These are phyloP conservation scores for Paspalum notatum DNA, from an alignment of 176 grass and related monocot genomes.

Conservation along the genomic window DNA sequence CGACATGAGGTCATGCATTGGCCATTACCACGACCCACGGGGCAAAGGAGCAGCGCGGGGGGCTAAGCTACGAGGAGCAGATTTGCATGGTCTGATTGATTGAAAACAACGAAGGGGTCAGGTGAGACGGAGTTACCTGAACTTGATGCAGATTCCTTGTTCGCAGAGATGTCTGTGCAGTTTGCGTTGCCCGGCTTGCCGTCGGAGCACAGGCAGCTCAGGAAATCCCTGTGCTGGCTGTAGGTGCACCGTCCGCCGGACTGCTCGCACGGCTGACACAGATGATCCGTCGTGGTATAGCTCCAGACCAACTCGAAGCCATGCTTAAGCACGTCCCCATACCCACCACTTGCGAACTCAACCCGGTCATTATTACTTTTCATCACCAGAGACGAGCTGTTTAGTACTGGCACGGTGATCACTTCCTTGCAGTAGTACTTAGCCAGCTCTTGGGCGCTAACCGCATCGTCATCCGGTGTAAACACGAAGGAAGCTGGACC, in stretches of 20 bases:
- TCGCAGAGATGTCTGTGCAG: background rate
- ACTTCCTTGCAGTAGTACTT: rapidly evolving
- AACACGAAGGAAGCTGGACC: background rate
- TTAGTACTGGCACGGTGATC: background rate
- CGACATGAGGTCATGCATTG: too few relatives aligned
- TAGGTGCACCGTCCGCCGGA: slow-evolving; percentile 4
- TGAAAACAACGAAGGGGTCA: background rate
- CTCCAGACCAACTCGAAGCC: slow-evolving; percentile 52
- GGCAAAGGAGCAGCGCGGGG: background rate
- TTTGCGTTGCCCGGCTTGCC: background rate
- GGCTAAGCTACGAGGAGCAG: background rate
- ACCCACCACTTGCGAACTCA: background rate
- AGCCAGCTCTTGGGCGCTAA: rapidly evolving
- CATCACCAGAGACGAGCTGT: rapidly evolving
- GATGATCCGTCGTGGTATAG: rapidly evolving
- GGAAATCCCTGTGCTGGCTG: background rate
- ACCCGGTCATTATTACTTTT: rapidly evolving
- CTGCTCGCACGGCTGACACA: background rate
- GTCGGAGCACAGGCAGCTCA: slow-evolving; percentile 43
- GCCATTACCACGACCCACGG: too few relatives aligned
- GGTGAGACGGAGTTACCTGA: background rate
- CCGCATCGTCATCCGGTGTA: rapidly evolving
- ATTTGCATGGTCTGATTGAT: background rate
- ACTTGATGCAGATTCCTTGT: too few relatives aligned
- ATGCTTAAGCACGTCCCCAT: background rate